phyloP scores from a whole-genome alignment of 371 early-diverging fungal genomes.

The Rhizomucor miehei region DNA sequence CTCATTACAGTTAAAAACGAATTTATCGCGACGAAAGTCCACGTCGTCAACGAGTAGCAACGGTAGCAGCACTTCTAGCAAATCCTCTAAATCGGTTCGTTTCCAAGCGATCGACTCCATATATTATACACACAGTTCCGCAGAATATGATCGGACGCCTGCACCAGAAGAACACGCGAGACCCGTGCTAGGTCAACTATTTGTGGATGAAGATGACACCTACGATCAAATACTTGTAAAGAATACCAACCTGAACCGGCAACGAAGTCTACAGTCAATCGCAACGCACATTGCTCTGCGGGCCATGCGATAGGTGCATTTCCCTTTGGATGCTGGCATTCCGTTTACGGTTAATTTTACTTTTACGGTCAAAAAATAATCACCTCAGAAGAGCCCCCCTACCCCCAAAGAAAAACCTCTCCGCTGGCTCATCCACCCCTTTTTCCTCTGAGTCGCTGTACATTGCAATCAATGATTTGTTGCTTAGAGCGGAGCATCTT shows the following conservation, averaged over 20 bases:
- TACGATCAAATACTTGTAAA: slow-evolving; percentile 13
- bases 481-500: background rate
- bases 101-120: slow-evolving; percentile 33
- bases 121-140: slow-evolving; percentile 39
- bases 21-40: slow-evolving; percentile 12
- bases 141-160: slow-evolving; percentile 38
- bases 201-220: slow-evolving; percentile 10
- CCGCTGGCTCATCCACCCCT: background rate
- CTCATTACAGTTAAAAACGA: slow-evolving; percentile 9
- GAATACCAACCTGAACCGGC: slow-evolving; percentile 23
- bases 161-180: slow-evolving; percentile 15
- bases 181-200: slow-evolving; percentile 16
- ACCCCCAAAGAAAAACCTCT: too few species aligned
- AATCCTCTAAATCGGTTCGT: slow-evolving; percentile 28
- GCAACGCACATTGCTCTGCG: slow-evolving; percentile 23
- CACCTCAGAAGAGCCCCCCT: background rate
- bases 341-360: slow-evolving; percentile 11
- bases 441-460: background rate
- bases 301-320: slow-evolving; percentile 14
- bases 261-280: slow-evolving; percentile 14
- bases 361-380: slow-evolving; percentile 6
- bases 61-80: background rate
- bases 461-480: background rate
- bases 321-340: background rate
- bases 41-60: slow-evolving; percentile 14